phyloP scores from a whole-genome alignment of 2,329 filamentous ascomycete species.

The Daldinia eschscholtzii region DNA sequence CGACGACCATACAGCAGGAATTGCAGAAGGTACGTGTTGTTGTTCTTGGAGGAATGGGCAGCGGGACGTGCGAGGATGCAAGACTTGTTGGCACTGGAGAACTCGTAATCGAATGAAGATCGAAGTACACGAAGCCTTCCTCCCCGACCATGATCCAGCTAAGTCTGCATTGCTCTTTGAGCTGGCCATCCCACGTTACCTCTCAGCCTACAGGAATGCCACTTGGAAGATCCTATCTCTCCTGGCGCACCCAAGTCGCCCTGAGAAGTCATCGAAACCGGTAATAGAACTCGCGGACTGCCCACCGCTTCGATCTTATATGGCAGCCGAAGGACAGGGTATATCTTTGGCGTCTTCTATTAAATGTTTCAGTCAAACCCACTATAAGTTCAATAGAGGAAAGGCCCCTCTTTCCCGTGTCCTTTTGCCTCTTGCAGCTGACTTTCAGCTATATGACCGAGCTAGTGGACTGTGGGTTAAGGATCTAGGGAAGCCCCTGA shows the following conservation, averaged over 20 bases:
- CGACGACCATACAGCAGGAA: conserved; percentile 54
- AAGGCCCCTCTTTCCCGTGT: conserved; percentile 48
- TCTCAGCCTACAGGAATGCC: conserved; percentile 64
- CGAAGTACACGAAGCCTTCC: conserved; percentile 61
- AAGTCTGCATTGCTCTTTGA: conserved; percentile 66
- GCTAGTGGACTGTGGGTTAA: conserved; percentile 46
- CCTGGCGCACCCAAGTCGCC: conserved; percentile 51
- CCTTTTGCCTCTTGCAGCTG: conserved; percentile 48
- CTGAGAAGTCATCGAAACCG: conserved; percentile 18
- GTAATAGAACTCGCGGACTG: conserved; percentile 43
- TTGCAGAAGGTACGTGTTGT: conserved; percentile 52
- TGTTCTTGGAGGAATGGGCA: conserved; percentile 48
- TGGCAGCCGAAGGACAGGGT: neutral
- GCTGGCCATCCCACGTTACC: conserved; percentile 58
- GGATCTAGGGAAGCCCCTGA: conserved; percentile 41
- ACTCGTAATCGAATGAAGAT: conserved; percentile 58
- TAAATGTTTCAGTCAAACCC: conserved; percentile 52
- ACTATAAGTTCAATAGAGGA: conserved; percentile 49
- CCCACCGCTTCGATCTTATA: conserved; percentile 33
- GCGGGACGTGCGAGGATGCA: conserved; percentile 56
- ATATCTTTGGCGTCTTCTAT: conserved; percentile 51
- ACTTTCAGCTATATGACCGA: conserved; percentile 51
- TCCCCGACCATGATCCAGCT: conserved; percentile 56
- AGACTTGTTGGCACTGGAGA: conserved; percentile 58
- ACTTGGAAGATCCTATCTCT: conserved; percentile 62